Conservation (phyloP, 2,329 filamentous ascomycete species). For the Alternaria gaisen region DNA sequence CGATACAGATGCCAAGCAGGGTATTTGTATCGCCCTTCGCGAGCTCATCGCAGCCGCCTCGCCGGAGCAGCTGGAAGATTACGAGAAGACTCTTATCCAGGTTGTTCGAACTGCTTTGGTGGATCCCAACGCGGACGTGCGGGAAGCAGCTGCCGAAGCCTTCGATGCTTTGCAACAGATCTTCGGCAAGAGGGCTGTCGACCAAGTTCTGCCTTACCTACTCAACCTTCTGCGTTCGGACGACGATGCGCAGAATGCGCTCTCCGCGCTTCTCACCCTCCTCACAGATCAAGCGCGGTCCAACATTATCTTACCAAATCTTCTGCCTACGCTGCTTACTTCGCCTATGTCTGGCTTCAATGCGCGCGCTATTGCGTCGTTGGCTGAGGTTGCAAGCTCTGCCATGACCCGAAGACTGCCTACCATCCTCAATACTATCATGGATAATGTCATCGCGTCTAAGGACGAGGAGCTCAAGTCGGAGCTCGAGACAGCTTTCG, state of each 20-base stretch:
- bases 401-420: conserved; percentile 92
- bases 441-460: conserved; percentile 87
- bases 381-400: conserved; percentile 88
- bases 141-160: conserved; percentile 94
- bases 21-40: conserved; percentile 94
- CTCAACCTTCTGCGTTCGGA: conserved; percentile 88
- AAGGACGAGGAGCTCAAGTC: conserved; percentile 76
- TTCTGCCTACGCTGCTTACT: conserved; percentile 90
- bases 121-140: conserved; percentile 86
- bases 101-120: conserved; percentile 93
- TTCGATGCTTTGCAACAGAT: conserved; percentile 96
- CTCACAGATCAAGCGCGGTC: conserved; percentile 93
- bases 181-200: conserved; percentile 91
- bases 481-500: conserved; percentile 83
- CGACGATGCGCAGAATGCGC: conserved; percentile 86
- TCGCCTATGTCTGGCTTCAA: conserved; percentile 95
- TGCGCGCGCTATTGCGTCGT: conserved; percentile 88
- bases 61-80: conserved; percentile 87
- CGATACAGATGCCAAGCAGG: conserved; percentile 92
- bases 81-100: conserved; percentile 93
- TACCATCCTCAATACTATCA: conserved; percentile 88
- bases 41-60: conserved; percentile 92
- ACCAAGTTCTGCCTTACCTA: conserved; percentile 92
- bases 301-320: conserved; percentile 95
- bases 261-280: conserved; percentile 90